These are phyloP conservation scores for Nicotiana benthamiana DNA, from an alignment of 257 asterid genomes.

Conservation along the genomic window DNA sequence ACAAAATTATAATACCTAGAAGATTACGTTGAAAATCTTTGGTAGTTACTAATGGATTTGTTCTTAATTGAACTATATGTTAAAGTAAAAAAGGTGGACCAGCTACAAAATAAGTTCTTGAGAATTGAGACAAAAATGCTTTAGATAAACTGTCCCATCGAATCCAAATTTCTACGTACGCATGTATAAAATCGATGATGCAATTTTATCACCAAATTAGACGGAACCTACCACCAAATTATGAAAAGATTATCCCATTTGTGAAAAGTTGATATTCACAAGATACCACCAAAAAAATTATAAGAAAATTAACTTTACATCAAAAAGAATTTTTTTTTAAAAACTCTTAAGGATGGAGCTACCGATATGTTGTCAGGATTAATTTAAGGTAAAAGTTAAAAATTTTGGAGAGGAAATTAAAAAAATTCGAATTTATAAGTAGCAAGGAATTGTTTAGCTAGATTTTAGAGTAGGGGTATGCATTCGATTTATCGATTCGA, in stretches of 20 bases:
- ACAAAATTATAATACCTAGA: background rate
- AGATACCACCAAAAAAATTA: constrained; percentile 2
- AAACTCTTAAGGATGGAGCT: background rate
- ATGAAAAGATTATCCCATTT: constrained; percentile 15
- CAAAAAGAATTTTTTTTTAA: no score
- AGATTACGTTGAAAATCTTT: constrained; percentile 31
- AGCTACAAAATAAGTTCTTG: background rate
- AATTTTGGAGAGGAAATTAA: background rate
- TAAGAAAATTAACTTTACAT: no score
- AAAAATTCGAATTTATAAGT: no score
- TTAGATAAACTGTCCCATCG: background rate
- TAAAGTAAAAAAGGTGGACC: background rate
- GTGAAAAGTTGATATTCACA: constrained; percentile 19
- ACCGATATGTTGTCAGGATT: background rate
- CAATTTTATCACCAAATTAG: background rate
- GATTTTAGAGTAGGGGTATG: no score
- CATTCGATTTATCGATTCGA: no score
- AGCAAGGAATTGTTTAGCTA: background rate
- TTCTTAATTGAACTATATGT: background rate
- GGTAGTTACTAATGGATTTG: background rate
- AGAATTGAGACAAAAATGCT: background rate
- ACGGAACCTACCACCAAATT: constrained; percentile 22
- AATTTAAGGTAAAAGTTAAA: no score
- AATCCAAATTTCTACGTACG: background rate
- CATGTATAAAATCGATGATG: background rate